Percentiles rank a stretch among this genome's conserved stretches.
Evolutionary conservation across 208 protist genomes (phyloP).

Genomic region (Leishmania lainsoni): DNA sequence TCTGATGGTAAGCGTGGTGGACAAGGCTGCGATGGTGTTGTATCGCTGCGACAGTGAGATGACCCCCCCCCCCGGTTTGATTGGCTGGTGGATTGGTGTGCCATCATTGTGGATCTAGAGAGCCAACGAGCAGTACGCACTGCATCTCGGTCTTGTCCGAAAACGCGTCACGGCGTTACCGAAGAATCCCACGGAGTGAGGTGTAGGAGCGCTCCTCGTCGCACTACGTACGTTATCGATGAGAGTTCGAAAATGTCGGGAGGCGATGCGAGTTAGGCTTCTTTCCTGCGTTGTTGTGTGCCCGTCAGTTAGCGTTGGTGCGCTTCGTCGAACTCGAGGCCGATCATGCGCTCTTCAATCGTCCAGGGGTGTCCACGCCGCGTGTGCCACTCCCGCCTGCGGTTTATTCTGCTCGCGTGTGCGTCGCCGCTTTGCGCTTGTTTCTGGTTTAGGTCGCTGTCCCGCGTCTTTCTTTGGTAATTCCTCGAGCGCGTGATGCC

Average conservation of each 20-base stretch:
- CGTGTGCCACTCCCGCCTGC: neutral
- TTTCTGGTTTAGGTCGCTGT: neutral
- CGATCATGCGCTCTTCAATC: neutral
- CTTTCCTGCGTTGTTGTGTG: neutral
- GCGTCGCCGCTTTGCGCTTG: neutral
- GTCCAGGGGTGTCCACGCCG: neutral
- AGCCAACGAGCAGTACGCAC: conserved; percentile 8
- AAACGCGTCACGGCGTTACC: neutral
- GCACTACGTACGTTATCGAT: too few species aligned
- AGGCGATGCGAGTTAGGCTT: neutral
- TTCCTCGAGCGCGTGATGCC: neutral
- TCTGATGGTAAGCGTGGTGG: conserved; percentile 34
- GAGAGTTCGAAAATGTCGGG: neutral
- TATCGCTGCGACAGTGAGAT: conserved; percentile 19
- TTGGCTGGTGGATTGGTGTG: conserved; percentile 18
- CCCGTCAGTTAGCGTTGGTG: neutral
- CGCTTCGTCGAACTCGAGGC: neutral
- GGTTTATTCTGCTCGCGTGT: neutral
- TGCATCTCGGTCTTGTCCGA: neutral
- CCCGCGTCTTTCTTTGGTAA: neutral
- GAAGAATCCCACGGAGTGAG: neutral
- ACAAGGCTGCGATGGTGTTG: conserved; percentile 16
- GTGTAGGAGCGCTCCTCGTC: neutral
- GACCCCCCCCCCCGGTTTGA: conserved; percentile 15
- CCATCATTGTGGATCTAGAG: conserved; percentile 23